Percentiles rank a stretch among this genome's conserved stretches.
Evolutionary conservation across 306 rosid genomes (phyloP).

Genomic region (Dicorynia guianensis): DNA sequence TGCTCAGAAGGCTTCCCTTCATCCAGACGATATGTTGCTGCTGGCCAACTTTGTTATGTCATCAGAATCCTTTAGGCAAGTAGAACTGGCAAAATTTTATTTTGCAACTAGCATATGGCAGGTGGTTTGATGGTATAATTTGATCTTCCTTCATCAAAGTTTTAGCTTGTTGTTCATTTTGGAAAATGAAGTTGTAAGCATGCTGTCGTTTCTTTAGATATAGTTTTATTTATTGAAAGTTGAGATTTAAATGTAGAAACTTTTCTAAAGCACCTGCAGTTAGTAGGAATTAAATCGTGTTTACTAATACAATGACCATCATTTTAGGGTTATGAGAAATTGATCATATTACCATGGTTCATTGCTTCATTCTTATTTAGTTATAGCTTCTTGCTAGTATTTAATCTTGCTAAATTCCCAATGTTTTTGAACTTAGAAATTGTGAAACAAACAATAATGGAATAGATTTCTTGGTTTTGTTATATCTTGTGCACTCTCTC

Average conservation of each 20-base stretch:
- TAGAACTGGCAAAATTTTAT: slow-evolving; percentile 33
- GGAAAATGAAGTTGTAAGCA: slow-evolving; percentile 20
- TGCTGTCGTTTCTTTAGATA: slow-evolving; percentile 8
- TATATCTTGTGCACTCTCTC: slow-evolving; percentile 31
- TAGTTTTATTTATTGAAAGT: neutral
- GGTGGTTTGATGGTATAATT: slow-evolving; percentile 26
- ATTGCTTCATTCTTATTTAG: slow-evolving; percentile 11
- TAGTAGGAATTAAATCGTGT: slow-evolving; percentile 12
- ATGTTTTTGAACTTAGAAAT: slow-evolving; percentile 21
- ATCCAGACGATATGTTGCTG: slow-evolving; percentile 94
- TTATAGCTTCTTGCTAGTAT: neutral
- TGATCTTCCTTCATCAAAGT: slow-evolving; percentile 14
- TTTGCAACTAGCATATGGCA: slow-evolving; percentile 18
- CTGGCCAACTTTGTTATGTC: slow-evolving; percentile 94
- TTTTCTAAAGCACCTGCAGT: neutral
- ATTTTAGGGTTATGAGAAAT: neutral
- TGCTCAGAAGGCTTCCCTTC: slow-evolving; percentile 98
- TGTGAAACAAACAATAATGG: slow-evolving; percentile 8
- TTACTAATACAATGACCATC: neutral
- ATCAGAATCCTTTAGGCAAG: slow-evolving; percentile 97
- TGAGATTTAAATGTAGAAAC: slow-evolving; percentile 4
- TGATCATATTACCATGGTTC: slow-evolving; percentile 9
- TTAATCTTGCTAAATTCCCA: slow-evolving; percentile 27
- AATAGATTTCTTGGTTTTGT: slow-evolving; percentile 17
- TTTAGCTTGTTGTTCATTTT: slow-evolving; percentile 30